A percentile compares a stretch with the other conserved stretches of the same genome.
Conservation (phyloP, 179 eudicot genomes). For the Dionaea muscipula region DNA sequence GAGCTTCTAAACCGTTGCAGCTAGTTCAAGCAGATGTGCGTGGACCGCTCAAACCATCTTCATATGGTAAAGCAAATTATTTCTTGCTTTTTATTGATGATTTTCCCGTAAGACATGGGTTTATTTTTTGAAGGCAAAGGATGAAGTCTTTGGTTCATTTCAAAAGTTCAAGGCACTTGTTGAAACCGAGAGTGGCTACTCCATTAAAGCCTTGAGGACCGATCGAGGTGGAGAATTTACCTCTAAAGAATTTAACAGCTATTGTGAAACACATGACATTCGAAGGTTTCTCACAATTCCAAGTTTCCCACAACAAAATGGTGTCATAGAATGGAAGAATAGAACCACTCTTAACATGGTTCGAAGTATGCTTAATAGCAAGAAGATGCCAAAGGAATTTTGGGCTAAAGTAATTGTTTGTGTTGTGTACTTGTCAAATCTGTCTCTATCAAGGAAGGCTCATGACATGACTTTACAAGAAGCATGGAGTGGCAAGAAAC, state of each 20-base stretch:
- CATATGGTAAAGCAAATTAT: background rate
- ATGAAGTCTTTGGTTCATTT: background rate
- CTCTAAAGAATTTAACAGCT: background rate
- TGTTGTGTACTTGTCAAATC: background rate
- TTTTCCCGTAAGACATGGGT: background rate
- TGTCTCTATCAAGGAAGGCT: background rate
- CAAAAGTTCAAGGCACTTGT: background rate
- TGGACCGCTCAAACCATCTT: constrained; percentile 6
- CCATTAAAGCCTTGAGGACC: background rate
- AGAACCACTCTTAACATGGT: background rate
- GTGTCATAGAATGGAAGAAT: background rate
- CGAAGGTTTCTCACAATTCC: background rate
- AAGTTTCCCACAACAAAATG: background rate
- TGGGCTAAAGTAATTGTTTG: background rate
- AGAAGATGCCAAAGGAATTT: background rate
- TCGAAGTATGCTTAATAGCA: constrained; percentile 1
- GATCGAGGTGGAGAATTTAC: background rate
- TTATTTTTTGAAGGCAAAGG: background rate
- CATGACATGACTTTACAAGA: background rate
- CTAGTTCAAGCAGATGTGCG: constrained; percentile 5
- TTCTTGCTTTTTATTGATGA: constrained; percentile 7
- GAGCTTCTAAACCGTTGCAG: constrained; percentile 1
- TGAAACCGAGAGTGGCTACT: background rate
- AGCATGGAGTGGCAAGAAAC: background rate
- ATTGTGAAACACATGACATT: background rate